These are phyloP conservation scores for Pestalotiopsis sp. DNA, from an alignment of 2,329 filamentous ascomycete genomes.

Conservation along the genomic window DNA sequence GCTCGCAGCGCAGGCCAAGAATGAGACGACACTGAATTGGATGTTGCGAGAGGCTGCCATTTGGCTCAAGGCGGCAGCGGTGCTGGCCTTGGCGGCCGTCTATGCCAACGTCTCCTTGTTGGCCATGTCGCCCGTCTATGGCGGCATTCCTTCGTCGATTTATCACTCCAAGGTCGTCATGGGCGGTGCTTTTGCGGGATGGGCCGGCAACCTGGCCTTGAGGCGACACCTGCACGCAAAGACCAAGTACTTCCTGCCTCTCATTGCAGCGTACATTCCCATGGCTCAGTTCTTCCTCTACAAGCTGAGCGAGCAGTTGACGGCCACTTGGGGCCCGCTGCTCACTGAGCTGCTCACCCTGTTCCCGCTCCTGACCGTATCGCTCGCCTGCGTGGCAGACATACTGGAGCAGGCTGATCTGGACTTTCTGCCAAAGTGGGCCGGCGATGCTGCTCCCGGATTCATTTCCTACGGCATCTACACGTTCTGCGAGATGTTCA, in stretches of 20 bases:
- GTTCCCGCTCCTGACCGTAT: constrained; percentile 68
- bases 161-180: constrained; percentile 72
- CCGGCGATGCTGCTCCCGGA: constrained; percentile 67
- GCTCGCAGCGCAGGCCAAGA: constrained; percentile 42
- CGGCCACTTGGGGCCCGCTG: constrained; percentile 72
- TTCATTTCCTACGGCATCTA: constrained; percentile 69
- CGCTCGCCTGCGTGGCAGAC: constrained; percentile 64
- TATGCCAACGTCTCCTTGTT: constrained; percentile 74
- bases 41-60: constrained; percentile 39
- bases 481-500: constrained; percentile 48
- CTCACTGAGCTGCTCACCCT: constrained; percentile 75
- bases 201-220: constrained; percentile 66
- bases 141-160: constrained; percentile 74
- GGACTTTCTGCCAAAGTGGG: constrained; percentile 53
- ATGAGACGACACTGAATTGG: constrained; percentile 35
- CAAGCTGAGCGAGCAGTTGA: constrained; percentile 65
- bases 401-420: constrained; percentile 65
- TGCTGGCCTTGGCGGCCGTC: constrained; percentile 62
- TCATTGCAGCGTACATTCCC: constrained; percentile 77
- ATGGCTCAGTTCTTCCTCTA: constrained; percentile 73
- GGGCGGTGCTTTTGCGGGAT: constrained; percentile 69
- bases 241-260: constrained; percentile 61
- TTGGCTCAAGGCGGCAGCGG: constrained; percentile 42
- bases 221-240: constrained; percentile 50
- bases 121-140: constrained; percentile 84